phyloP scores from a whole-genome alignment of 148 eudicot genomes.

The Camellia sinensis region DNA sequence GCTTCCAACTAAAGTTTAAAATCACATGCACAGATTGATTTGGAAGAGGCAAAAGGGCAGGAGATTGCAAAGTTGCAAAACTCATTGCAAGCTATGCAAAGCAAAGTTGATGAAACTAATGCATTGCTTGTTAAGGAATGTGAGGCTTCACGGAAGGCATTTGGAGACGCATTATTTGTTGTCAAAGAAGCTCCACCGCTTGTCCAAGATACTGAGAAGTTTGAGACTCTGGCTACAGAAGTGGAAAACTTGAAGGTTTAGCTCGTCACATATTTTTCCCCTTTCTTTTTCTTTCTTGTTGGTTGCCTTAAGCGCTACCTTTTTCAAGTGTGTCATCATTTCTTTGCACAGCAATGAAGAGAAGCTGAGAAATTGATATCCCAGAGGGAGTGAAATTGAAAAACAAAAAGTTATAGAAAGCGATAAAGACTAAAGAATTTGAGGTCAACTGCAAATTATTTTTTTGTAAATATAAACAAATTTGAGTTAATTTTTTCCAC shows the following conservation, averaged over 20 bases:
- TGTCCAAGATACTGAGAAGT: slow-evolving; percentile 65
- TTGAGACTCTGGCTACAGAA: slow-evolving; percentile 60
- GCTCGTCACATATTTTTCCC: slow-evolving; percentile 1
- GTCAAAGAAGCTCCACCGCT: slow-evolving; percentile 68
- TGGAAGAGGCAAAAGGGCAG: slow-evolving; percentile 77
- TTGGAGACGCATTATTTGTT: slow-evolving; percentile 52
- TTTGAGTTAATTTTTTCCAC: too few relatives aligned
- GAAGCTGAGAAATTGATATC: too few relatives aligned
- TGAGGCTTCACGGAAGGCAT: slow-evolving; percentile 57
- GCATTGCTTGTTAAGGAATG: slow-evolving; percentile 59
- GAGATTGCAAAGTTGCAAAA: slow-evolving; percentile 68
- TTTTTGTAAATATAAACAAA: too few relatives aligned
- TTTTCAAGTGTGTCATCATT: slow-evolving; percentile 5
- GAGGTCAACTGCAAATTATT: too few relatives aligned
- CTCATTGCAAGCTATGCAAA: slow-evolving; percentile 64
- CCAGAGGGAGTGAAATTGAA: not conserved
- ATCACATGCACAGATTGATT: slow-evolving; percentile 56
- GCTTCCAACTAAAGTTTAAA: slow-evolving; percentile 1
- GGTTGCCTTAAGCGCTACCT: not conserved
- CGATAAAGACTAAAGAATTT: too few relatives aligned
- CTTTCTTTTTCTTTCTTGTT: not conserved
- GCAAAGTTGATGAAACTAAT: slow-evolving; percentile 57
- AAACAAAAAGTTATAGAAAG: not conserved
- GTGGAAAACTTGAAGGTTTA: slow-evolving; percentile 76
- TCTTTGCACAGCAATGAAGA: not conserved